phyloP scores from a whole-genome alignment of 352 stramenopile genomes.

The Globisporangium cystogenes region DNA sequence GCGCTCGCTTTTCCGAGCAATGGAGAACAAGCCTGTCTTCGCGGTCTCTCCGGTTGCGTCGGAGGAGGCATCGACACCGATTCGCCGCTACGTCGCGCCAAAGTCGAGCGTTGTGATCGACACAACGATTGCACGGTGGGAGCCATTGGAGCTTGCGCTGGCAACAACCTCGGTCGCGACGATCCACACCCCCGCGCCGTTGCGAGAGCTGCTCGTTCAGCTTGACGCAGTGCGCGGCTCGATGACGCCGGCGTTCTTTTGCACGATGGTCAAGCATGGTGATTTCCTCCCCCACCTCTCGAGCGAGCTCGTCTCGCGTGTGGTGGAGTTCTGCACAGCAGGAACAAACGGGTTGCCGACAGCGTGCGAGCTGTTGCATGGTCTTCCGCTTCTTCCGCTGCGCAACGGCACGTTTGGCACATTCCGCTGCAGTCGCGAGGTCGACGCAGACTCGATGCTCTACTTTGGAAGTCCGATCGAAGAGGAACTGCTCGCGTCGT shows the following conservation, averaged over 20 bases:
- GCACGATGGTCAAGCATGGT: slow-evolving; percentile 26
- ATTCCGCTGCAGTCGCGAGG: slow-evolving; percentile 11
- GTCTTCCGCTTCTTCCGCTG: slow-evolving; percentile 39
- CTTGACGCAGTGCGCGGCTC: slow-evolving; percentile 39
- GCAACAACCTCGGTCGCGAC: slow-evolving; percentile 20
- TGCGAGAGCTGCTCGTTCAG: slow-evolving; percentile 42
- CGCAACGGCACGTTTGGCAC: slow-evolving; percentile 34
- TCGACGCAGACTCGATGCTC: slow-evolving; percentile 9
- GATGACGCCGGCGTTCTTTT: slow-evolving; percentile 55
- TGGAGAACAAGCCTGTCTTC: slow-evolving; percentile 45
- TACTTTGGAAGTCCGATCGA: slow-evolving; percentile 44
- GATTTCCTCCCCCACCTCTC: slow-evolving; percentile 32
- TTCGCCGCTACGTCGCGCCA: slow-evolving; percentile 20
- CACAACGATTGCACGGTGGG: slow-evolving; percentile 32
- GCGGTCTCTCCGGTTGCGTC: slow-evolving; percentile 19
- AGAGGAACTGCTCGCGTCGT: slow-evolving; percentile 40
- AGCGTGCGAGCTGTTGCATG: slow-evolving; percentile 21
- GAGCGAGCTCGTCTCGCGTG: slow-evolving; percentile 17
- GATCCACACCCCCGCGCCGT: slow-evolving; percentile 23
- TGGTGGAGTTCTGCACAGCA: slow-evolving; percentile 47
- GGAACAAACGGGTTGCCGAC: slow-evolving; percentile 1
- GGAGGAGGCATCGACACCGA: background rate
- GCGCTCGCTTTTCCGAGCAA: slow-evolving; percentile 44
- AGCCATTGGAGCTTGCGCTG: slow-evolving; percentile 35
- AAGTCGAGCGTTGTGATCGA: slow-evolving; percentile 39